Conservation (phyloP, 371 early-diverging fungal genomes). For the Rhizopus sp. region DNA sequence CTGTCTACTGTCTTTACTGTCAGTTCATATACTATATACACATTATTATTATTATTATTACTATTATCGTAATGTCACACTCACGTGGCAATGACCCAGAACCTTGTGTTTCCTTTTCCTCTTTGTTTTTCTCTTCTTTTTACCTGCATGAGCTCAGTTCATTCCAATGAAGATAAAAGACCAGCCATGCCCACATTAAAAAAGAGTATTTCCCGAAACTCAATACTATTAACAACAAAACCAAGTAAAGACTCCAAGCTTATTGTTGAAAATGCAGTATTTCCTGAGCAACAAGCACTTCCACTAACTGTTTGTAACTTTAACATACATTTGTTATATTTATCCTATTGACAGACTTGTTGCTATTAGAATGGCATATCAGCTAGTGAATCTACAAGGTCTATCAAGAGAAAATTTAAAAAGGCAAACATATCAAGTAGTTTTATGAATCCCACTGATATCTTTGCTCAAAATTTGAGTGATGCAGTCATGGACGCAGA, state of each 20-base stretch:
- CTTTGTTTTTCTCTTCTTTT: not conserved
- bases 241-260: conserved; percentile 4
- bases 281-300: conserved; percentile 18
- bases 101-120: not conserved
- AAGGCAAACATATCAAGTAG: conserved; percentile 13
- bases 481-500: conserved; percentile 54
- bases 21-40: no score
- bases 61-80: no score
- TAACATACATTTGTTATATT: not conserved
- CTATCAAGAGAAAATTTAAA: conserved; percentile 14
- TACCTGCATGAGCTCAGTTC: not conserved
- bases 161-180: conserved; percentile 4
- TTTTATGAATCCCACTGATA: conserved; percentile 38
- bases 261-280: conserved; percentile 19
- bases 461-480: conserved; percentile 47
- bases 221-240: not conserved
- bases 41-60: no score
- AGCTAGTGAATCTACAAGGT: conserved; percentile 23
- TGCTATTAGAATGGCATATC: conserved; percentile 5
- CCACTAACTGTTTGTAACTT: conserved; percentile 8
- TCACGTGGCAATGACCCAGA: no score
- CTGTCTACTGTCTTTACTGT: no score
- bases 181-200: not conserved
- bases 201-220: conserved; percentile 3
- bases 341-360: not conserved